Conservation (phyloP, 306 rosid genomes). For the Ceratonia siliqua region DNA sequence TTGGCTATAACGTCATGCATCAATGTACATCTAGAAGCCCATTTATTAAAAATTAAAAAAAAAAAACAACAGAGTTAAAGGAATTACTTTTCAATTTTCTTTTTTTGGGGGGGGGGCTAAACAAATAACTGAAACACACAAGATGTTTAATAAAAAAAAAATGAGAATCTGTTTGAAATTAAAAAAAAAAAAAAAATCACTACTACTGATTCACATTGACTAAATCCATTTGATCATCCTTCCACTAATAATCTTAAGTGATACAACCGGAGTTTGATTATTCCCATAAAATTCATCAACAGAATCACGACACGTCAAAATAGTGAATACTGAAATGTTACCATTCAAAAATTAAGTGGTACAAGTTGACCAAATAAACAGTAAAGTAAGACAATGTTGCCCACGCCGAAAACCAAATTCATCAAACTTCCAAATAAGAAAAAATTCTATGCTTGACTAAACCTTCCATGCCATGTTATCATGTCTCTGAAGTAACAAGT, state of each 20-base stretch:
- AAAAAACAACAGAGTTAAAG: background rate
- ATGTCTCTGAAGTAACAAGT: constrained; percentile 12
- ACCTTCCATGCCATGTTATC: background rate
- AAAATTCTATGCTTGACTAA: background rate
- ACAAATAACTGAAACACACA: background rate
- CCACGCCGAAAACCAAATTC: background rate
- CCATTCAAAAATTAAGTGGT: background rate
- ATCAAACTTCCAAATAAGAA: background rate
- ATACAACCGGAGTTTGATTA: background rate
- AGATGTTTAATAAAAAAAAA: background rate
- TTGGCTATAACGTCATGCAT: constrained; percentile 27
- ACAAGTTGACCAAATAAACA: constrained; percentile 1
- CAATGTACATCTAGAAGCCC: background rate
- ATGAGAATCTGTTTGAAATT: background rate
- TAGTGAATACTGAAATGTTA: background rate
- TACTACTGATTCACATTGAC: background rate
- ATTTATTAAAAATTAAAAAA: background rate
- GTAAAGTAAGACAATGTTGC: background rate
- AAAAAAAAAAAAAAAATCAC: background rate
- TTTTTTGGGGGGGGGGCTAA: background rate
- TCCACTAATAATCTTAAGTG: background rate
- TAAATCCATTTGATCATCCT: background rate
- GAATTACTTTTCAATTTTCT: background rate
- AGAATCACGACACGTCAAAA: constrained; percentile 3
- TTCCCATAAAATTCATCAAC: background rate